Evolutionary conservation across 2,329 filamentous ascomycete species (phyloP), one percentile per base, ranked within the genome.

Genomic region (Fusarium sp.): DNA sequence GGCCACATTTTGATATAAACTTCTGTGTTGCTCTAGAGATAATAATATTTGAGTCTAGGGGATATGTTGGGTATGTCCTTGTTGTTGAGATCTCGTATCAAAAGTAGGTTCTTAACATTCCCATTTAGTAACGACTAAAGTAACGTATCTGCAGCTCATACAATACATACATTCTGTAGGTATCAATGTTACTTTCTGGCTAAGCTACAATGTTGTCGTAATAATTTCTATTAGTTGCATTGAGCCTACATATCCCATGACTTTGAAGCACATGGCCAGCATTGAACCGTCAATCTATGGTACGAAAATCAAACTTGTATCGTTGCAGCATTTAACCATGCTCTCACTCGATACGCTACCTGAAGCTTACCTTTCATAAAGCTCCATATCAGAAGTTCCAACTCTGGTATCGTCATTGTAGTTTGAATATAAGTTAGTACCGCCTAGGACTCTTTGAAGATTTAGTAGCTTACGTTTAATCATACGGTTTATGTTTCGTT

Each of bases 11-110:
- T 32, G 28, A 15, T 40, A 20, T 22, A 22, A 35, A 46, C 22
- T 37, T 32, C 47, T 11, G 14, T 32, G 47, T 55, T 62, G 48
- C 59, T 62, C 48, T 6, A 32, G 41, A 41, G 59, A 55, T 30
- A 15, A 26, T 26, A 62, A 62, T 20, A 35, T 55, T 43, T 14
- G 47, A 5, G 28, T 53, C 14, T 33, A 28, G 9, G 15, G 11
- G 39, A 30, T 17, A 35, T 22, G 32, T 24, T 37, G 13, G 24
- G 17, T 19, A 47, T 37, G 24, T 13, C 33, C 19, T 35, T 35
- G 20, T 32, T 30, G 22, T n/a, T 24, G 17, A 47, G 15, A 32
- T 9, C 28, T 39, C 30, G 24, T 55, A 30, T 26, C 26, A 10
- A 28, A 13, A n/a, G n/a, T n/a, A n/a, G 5, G 10, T 6, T 15